Evolutionary conservation across 2,329 filamentous ascomycete genomes (phyloP).

Genomic region (Lasiodiplodia sp.): DNA sequence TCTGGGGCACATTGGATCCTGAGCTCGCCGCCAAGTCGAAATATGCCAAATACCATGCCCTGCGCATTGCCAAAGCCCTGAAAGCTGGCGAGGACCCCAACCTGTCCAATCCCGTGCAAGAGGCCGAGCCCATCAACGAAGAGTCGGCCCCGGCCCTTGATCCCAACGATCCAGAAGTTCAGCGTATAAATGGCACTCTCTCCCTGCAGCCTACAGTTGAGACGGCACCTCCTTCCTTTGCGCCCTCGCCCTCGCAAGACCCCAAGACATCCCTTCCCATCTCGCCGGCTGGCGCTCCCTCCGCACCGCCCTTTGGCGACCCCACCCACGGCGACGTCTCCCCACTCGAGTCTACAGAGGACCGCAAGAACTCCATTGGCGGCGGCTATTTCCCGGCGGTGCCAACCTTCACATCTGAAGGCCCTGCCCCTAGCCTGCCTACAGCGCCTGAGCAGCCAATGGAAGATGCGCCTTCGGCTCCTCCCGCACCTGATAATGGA

Average conservation of each 20-base stretch:
- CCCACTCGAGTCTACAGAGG: conserved; percentile 53
- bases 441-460: conserved; percentile 42
- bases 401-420: conserved; percentile 54
- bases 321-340: conserved; percentile 54
- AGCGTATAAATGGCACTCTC: conserved; percentile 54
- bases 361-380: conserved; percentile 51
- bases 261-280: conserved; percentile 33
- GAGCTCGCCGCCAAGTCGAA: conserved; percentile 89
- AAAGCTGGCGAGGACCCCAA: conserved; percentile 94
- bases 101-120: conserved; percentile 74
- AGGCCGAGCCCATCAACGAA: conserved; percentile 61
- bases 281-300: conserved; percentile 56
- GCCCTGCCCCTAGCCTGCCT: conserved; percentile 43
- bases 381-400: conserved; percentile 67
- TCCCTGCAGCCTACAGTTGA: conserved; percentile 64
- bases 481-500: conserved; percentile 29
- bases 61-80: conserved; percentile 88
- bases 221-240: conserved; percentile 63
- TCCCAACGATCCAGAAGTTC: conserved; percentile 70
- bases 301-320: conserved; percentile 51
- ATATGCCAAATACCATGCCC: conserved; percentile 94
- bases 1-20: conserved; percentile 79
- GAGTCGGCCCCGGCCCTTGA: conserved; percentile 60
- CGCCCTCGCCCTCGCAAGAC: conserved; percentile 51
- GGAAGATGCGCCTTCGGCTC: conserved; percentile 34